phyloP scores from a whole-genome alignment of 306 rosid genomes.

The Geum urbanum region DNA sequence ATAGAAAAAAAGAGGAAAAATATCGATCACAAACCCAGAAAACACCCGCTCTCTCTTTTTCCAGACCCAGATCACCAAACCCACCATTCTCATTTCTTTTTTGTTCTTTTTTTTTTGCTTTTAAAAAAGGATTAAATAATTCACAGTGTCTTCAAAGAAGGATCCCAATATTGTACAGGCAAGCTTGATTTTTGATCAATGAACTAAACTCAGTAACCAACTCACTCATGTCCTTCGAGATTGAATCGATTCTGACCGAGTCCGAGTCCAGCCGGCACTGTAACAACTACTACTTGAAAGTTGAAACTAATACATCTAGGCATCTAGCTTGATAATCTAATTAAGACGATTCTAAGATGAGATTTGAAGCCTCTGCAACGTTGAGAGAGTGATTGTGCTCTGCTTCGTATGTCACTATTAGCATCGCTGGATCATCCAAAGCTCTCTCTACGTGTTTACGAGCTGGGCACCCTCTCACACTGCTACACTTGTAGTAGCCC shows the following conservation, averaged over 20 bases:
- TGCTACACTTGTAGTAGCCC: slow-evolving; percentile 97
- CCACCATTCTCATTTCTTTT: slow-evolving; percentile 40
- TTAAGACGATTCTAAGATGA: slow-evolving; percentile 70
- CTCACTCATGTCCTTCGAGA: slow-evolving; percentile 58
- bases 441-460: slow-evolving; percentile 95
- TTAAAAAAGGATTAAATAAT: slow-evolving; percentile 18
- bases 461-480: slow-evolving; percentile 95
- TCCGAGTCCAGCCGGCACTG: slow-evolving; percentile 10
- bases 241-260: slow-evolving; percentile 25
- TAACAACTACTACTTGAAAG: slow-evolving; percentile 19
- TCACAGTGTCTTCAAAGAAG: slow-evolving; percentile 25
- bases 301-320: neutral
- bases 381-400: slow-evolving; percentile 82
- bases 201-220: slow-evolving; percentile 23
- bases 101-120: neutral
- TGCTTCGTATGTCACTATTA: slow-evolving; percentile 88
- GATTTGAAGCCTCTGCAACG: slow-evolving; percentile 60
- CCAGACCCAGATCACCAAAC: slow-evolving; percentile 45
- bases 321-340: slow-evolving; percentile 18
- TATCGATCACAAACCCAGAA: neutral
- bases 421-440: slow-evolving; percentile 76
- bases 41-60: slow-evolving; percentile 16
- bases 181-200: slow-evolving; percentile 8
- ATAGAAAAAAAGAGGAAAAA: neutral
- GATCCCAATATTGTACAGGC: slow-evolving; percentile 45